Base-by-base conservation (phyloP, 2,329 filamentous ascomycete genomes). In the Aspergillus amoenus region DNA sequence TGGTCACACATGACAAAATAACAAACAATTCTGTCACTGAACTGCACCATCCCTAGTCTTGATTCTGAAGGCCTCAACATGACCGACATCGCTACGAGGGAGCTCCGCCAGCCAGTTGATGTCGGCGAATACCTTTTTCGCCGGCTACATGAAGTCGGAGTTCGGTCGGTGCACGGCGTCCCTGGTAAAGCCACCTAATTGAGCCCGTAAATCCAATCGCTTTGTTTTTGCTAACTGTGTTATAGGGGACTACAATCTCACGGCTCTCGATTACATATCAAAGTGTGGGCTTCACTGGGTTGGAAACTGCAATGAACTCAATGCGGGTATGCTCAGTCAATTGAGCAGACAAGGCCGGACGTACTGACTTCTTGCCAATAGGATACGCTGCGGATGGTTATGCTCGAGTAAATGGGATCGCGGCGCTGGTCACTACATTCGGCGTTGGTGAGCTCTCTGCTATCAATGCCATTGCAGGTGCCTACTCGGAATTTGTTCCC, bases 361-460 rank as follows among this genome's bases (percentile, higher is more conserved):
- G 18, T 17, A 32, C 50, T 57, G 50, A 57, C 30, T 5, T 30
- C 21, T 30, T 41, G 13, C 21, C 24, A 44, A 7, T 50, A 74
- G 88, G 86, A 17, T 92, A 92, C 67, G 88, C 89, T 27, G 88
- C 89, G n/a, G 89, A 92, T 75, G 89, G 89, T 22, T 92, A 92
- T 70, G 88, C 88, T 55, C 83, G 89, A 61, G 82, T 90, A 58
- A 88, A 88, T 56, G 86, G 88, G 43, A 85, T 91, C 34, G 82
- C 82, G 4, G 88, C 88, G 30, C 74, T 92, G 47, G 61, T 92
- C 63, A 92, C 89, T 41, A 91, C 89, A 1, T 91, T 91, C 60
- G 89, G 89, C 54, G 88, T 91, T 2, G 88, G 81, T 11, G 81
- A 83, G 61, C 69, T 82, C 13, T 90, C 88, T 3, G 88, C 88